phyloP scores from a whole-genome alignment of 768 basidiomycete species.

The Megacollybia marginata region DNA sequence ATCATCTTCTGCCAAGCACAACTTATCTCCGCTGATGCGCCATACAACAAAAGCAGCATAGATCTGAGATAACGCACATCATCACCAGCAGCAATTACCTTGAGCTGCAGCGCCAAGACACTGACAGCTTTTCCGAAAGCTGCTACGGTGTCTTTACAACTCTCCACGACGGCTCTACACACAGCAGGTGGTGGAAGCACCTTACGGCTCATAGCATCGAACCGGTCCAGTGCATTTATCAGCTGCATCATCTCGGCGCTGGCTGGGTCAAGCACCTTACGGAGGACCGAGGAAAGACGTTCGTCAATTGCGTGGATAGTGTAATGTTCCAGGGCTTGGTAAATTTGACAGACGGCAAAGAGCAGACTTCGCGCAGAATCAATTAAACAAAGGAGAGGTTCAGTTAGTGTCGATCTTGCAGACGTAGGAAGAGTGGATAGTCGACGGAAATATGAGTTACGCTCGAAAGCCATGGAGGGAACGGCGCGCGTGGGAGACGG shows the following conservation, averaged over 20 bases:
- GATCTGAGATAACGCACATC: conserved; percentile 87
- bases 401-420: conserved; percentile 58
- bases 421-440: conserved; percentile 68
- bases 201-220: conserved; percentile 74
- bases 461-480: conserved; percentile 67
- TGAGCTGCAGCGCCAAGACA: conserved; percentile 75
- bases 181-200: conserved; percentile 60
- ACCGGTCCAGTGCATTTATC: conserved; percentile 84
- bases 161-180: conserved; percentile 74
- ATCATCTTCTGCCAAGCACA: conserved; percentile 76
- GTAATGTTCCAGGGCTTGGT: conserved; percentile 85
- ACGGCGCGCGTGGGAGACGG: conserved; percentile 38
- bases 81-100: conserved; percentile 62
- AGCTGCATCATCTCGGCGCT: conserved; percentile 74
- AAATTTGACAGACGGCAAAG: conserved; percentile 87
- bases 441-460: conserved; percentile 92
- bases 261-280: conserved; percentile 82
- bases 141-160: conserved; percentile 75
- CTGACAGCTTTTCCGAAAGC: conserved; percentile 85
- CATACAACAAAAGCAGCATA: conserved; percentile 81
- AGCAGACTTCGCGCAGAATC: conserved; percentile 90
- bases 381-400: conserved; percentile 58
- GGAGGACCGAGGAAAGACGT: conserved; percentile 69
- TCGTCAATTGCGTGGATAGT: conserved; percentile 78
- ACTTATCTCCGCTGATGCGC: conserved; percentile 82